Evolutionary conservation across 345 rosid genomes (phyloP).

Genomic region (Excoecaria agallocha): DNA sequence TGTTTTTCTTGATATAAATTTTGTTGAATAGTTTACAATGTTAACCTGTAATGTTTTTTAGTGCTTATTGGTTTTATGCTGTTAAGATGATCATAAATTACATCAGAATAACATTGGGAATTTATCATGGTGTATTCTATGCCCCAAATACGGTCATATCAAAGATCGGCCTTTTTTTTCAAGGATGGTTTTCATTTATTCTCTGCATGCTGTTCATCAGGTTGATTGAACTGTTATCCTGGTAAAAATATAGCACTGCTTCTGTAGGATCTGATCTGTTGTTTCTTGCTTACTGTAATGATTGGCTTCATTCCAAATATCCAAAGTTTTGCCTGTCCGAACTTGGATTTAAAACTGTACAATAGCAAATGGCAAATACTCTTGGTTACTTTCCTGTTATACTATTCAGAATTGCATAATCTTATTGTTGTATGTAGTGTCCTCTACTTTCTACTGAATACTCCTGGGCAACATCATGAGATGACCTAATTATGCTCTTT

Average conservation of each 20-base stretch:
- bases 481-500: background rate
- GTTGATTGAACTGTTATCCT: background rate
- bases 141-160: too few relatives aligned
- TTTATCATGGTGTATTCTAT: slow-evolving; percentile 3
- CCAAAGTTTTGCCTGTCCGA: background rate
- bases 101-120: slow-evolving; percentile 11
- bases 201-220: background rate
- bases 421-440: background rate
- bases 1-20: slow-evolving; percentile 10
- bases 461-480: background rate
- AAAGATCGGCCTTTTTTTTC: background rate
- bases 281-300: background rate
- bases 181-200: background rate
- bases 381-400: background rate
- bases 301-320: background rate
- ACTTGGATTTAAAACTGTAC: background rate
- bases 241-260: background rate
- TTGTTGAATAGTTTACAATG: slow-evolving; percentile 1
- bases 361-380: background rate
- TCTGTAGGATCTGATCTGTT: background rate
- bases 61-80: slow-evolving; percentile 11
- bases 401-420: background rate
- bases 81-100: slow-evolving; percentile 16
- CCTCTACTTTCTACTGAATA: background rate
- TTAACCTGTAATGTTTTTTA: slow-evolving; percentile 10